Evolutionary conservation across 2,329 filamentous ascomycete species (phyloP), one percentile per base, ranked within the genome.

Genomic region (Talaromyces sp.): DNA sequence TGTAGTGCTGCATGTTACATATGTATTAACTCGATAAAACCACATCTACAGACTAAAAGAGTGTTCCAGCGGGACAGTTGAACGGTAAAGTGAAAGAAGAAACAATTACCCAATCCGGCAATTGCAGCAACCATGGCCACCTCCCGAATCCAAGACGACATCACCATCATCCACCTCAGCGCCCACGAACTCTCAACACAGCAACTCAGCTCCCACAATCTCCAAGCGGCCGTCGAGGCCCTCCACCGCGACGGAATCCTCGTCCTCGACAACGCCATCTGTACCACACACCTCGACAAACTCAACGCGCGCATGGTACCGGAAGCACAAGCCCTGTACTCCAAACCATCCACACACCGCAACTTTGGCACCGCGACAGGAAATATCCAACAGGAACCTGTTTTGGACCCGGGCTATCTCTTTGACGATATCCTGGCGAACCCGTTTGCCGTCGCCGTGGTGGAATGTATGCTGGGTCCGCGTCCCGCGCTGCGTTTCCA

Each of bases 331-430:
- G 60, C 66, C 27, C 70, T 77, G 25, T 71, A 72, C 42, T 59
- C 65, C 3, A 67, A 71, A 28, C 64, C 69, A 17, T 55, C 56
- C 10, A 69, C 66, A 1, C 66, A 70, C 55, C 66, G 65, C 54
- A 71, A 71, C 54, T 70, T 70, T 61, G 67, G 67, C 47, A 62
- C 69, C 42, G 57, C 68, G 10, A 75, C 73, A 2, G 70, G 71
- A 0, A 79, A 79, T 62, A 78, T 79, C 66, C 73, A 77, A 56
- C 75, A 78, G 63, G 75, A 73, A 28, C 76, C 77, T 0, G 73
- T 76, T 0, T 67, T 73, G 10, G 69, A 68, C 13, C 62, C 65
- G 15, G 68, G 71, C 0, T 71, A 74, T 44, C 72, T 79, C 61
- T 75, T 71, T 58, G 65, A 69, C 33, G 75, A 79, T 53, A 61